These are phyloP conservation scores for Perilla frutescens DNA, from an alignment of 257 asterid species.

Conservation along the genomic window DNA sequence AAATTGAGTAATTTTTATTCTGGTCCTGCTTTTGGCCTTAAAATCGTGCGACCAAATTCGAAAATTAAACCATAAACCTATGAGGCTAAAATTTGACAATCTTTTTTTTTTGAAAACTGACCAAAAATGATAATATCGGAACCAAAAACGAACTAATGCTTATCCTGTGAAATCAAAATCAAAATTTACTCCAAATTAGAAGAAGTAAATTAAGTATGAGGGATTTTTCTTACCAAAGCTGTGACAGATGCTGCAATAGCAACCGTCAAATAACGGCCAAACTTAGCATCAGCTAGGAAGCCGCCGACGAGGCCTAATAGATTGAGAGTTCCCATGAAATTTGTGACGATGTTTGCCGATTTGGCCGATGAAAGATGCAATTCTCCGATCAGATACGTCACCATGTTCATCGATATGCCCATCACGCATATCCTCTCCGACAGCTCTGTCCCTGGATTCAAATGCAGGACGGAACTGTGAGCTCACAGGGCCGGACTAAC, in stretches of 20 bases:
- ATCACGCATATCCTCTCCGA: constrained; percentile 88
- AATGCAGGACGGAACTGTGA: too few relatives aligned
- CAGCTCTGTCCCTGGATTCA: constrained; percentile 68
- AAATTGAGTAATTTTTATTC: too few relatives aligned
- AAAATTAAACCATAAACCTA: too few relatives aligned
- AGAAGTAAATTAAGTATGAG: too few relatives aligned
- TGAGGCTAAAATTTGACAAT: too few relatives aligned
- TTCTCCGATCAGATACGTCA: constrained; percentile 75
- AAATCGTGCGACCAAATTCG: too few relatives aligned
- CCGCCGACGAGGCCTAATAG: constrained; percentile 89
- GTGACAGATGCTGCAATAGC: constrained; percentile 68
- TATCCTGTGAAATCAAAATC: too few relatives aligned
- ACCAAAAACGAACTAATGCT: too few relatives aligned
- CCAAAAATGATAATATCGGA: too few relatives aligned
- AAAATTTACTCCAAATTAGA: too few relatives aligned
- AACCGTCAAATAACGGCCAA: constrained; percentile 82
- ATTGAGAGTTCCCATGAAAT: constrained; percentile 90
- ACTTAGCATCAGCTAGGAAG: constrained; percentile 83
- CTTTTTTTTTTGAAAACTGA: too few relatives aligned
- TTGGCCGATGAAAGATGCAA: constrained; percentile 75
- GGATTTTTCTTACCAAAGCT: constrained; percentile 57
- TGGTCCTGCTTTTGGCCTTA: too few relatives aligned
- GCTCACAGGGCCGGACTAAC: neutral
- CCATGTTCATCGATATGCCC: constrained; percentile 89
- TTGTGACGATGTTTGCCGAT: constrained; percentile 80